A percentile compares a stretch with the other conserved stretches of the same genome.
These are phyloP conservation scores for Pistacia vera DNA, from an alignment of 345 rosid genomes.

Conservation along the genomic window DNA sequence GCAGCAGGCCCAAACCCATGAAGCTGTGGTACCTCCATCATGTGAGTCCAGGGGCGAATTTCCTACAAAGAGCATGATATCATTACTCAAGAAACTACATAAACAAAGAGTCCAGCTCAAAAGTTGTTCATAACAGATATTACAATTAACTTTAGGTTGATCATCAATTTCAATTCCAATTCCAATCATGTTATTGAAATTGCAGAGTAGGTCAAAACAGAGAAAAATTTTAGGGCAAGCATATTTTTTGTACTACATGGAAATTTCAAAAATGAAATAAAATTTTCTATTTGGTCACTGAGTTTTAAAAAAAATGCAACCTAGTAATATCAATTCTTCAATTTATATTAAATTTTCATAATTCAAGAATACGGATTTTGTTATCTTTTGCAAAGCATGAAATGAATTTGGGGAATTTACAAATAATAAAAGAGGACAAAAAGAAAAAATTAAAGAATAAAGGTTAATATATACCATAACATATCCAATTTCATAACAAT, in stretches of 20 bases:
- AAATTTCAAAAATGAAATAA: background rate
- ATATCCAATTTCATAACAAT: background rate
- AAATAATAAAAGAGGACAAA: background rate
- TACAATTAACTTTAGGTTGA: background rate
- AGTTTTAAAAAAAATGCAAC: background rate
- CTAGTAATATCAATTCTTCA: background rate
- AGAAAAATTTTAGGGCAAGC: background rate
- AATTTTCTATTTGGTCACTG: background rate
- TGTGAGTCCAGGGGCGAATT: constrained; percentile 99
- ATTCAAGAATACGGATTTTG: background rate
- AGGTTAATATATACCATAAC: background rate
- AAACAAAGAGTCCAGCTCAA: background rate
- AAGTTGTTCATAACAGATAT: background rate
- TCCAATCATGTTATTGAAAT: background rate
- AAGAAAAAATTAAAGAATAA: background rate
- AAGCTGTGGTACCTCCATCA: constrained; percentile 99
- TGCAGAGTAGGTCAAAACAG: background rate
- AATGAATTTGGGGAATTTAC: background rate
- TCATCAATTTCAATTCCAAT: background rate
- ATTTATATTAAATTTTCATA: background rate
- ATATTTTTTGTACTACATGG: background rate
- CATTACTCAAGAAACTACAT: background rate
- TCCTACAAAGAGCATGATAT: constrained; percentile 44
- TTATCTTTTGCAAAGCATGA: background rate
- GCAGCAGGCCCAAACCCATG: constrained; percentile 99